Base-by-base conservation (phyloP, 805 yeast genomes). In the Danielia oregonensis region DNA sequence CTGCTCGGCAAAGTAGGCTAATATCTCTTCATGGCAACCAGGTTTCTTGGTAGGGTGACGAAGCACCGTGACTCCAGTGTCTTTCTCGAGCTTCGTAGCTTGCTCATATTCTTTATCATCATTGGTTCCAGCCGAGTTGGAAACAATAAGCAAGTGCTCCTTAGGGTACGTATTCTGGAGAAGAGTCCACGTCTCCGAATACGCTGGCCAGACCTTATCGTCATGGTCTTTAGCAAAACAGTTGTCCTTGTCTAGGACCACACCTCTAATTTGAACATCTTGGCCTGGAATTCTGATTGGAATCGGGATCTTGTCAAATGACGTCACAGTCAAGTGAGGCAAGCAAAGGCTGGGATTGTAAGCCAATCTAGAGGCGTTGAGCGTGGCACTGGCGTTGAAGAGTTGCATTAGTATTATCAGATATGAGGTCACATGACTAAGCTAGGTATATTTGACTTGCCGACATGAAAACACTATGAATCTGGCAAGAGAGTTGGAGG, bases 191-290 rank as follows among this genome's bases (percentile, higher is more conserved):
- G 55, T 52, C 10, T 52, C 59, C 46, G 51, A 45, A 43, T 88
- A 89, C 2, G 64, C 84, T 0, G 85, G 87, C 85, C 86, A 88
- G 1, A 91, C 84, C 39, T 76, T 73, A 40, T 81, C 83, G 40
- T 79, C 84, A 36, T 86, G 84, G 23, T 89, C 89, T 39, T 75
- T 72, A 4, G 98, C 95, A 55, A 93, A 85, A 53, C 97, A 91
- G 57, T 93, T 93, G 61, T 93, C 98, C 56, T 93, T 93, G 54
- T 93, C 98, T 17, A 93, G 65, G 0, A 93, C 91, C 2, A 89
- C 72, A 0, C 88, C 95, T 50, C 77, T 81, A 37, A 86, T 82
- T 4, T 48, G 45, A 6, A 49, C 48, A 2, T 37, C 38, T 12
- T 30, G 60, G 37, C 39, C 49, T 2, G 69, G 68, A 16, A 61